Conservation (phyloP, 352 stramenopile species). For the Phytophthora syringae region DNA sequence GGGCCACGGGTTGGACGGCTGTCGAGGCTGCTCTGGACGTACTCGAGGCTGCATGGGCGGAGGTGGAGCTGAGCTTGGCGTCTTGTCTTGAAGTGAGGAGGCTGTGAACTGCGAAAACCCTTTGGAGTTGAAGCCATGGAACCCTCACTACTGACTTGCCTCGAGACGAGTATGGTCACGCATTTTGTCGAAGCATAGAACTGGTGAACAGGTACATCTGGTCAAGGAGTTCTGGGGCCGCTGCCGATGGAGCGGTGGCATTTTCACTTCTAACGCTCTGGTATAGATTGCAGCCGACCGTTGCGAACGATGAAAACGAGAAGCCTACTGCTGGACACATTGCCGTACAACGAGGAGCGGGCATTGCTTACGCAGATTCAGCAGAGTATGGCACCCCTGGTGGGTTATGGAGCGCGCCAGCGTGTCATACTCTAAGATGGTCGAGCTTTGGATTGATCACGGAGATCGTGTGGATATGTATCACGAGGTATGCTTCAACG, state of each 20-base stretch:
- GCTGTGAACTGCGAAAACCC: no score
- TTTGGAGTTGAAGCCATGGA: no score
- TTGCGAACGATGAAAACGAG: constrained; percentile 94
- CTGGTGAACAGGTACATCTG: constrained; percentile 90
- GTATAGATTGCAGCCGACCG: constrained; percentile 92
- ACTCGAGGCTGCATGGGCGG: no score
- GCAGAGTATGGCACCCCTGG: constrained; percentile 78
- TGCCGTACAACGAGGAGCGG: constrained; percentile 83
- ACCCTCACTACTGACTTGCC: no score
- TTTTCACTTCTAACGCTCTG: constrained; percentile 93
- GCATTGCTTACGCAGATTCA: constrained; percentile 92
- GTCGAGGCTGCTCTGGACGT: no score
- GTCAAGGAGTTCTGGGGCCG: constrained; percentile 36
- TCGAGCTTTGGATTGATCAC: constrained; percentile 91
- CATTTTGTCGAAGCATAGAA: constrained; percentile 88
- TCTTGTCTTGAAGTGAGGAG: no score
- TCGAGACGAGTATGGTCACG: constrained; percentile 93
- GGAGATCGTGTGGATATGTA: constrained; percentile 91
- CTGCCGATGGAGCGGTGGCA: constrained; percentile 15
- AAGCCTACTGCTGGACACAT: constrained; percentile 75
- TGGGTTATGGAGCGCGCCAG: constrained; percentile 80
- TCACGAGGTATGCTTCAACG: constrained; percentile 90
- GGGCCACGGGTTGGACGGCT: no score
- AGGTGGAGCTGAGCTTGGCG: no score
- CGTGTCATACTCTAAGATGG: constrained; percentile 91